These are phyloP conservation scores for Myochromella boudieri DNA, from an alignment of 768 basidiomycete species.

Conservation along the genomic window DNA sequence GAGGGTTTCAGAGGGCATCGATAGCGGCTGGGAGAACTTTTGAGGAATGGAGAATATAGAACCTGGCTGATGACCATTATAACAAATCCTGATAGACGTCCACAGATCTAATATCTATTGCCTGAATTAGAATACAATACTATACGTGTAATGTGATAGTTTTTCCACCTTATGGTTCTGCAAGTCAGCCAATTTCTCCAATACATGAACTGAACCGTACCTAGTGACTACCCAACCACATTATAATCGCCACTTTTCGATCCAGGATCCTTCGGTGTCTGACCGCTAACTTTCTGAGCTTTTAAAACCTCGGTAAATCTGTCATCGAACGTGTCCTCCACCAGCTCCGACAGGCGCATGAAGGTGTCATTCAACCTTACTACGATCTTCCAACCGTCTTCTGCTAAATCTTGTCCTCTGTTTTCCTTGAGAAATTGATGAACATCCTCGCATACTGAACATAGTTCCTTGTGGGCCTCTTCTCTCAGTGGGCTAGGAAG, in stretches of 20 bases:
- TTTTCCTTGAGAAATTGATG: conserved; percentile 24
- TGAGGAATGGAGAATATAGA: neutral
- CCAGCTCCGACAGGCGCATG: conserved; percentile 20
- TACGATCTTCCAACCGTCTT: conserved; percentile 22
- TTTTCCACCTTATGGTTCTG: too few relatives aligned
- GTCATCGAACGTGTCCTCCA: conserved; percentile 19
- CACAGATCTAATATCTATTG: too few relatives aligned
- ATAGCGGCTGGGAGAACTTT: conserved; percentile 35
- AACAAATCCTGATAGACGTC: too few relatives aligned
- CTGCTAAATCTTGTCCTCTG: conserved; percentile 20
- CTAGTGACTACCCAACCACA: conserved; percentile 28
- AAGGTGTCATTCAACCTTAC: conserved; percentile 18
- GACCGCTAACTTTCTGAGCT: conserved; percentile 24
- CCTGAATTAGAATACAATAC: too few relatives aligned
- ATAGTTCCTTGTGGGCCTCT: conserved; percentile 26
- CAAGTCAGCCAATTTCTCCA: too few relatives aligned
- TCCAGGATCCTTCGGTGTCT: conserved; percentile 25
- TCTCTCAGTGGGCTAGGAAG: conserved; percentile 17
- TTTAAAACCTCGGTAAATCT: conserved; percentile 24
- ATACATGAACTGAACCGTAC: too few relatives aligned
- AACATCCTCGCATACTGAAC: conserved; percentile 25
- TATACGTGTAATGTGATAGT: too few relatives aligned
- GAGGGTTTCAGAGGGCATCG: conserved; percentile 67
- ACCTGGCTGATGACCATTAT: too few relatives aligned
- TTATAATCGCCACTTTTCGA: conserved; percentile 28